These are phyloP conservation scores for Panus rudis DNA, from an alignment of 768 basidiomycete species.

Conservation along the genomic window DNA sequence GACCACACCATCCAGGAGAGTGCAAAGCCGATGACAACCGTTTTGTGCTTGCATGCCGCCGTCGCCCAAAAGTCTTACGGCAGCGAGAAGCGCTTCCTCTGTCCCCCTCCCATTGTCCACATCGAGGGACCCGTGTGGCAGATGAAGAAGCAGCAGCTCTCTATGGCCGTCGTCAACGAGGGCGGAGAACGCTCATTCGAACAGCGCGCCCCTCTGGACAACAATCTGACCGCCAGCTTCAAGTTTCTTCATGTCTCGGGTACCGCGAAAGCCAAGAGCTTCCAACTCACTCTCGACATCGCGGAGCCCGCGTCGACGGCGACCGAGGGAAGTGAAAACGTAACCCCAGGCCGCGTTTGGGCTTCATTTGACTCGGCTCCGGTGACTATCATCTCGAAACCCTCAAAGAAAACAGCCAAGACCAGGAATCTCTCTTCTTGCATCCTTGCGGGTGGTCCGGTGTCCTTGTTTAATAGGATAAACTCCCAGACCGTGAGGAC, in stretches of 20 bases:
- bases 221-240: slow-evolving; percentile 82
- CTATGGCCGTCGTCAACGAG: slow-evolving; percentile 83
- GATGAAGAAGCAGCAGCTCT: slow-evolving; percentile 71
- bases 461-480: slow-evolving; percentile 93
- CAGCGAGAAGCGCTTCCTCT: slow-evolving; percentile 90
- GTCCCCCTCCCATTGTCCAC: slow-evolving; percentile 89
- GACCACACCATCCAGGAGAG: slow-evolving; percentile 77
- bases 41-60: slow-evolving; percentile 84
- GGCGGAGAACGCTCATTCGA: slow-evolving; percentile 77
- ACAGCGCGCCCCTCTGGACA: slow-evolving; percentile 78
- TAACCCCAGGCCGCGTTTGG: slow-evolving; percentile 64
- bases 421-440: slow-evolving; percentile 88
- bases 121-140: slow-evolving; percentile 87
- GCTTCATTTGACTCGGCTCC: slow-evolving; percentile 89
- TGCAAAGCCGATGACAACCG: slow-evolving; percentile 80
- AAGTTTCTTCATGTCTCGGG: slow-evolving; percentile 88
- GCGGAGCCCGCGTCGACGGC: slow-evolving; percentile 57
- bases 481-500: slow-evolving; percentile 95
- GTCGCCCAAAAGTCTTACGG: slow-evolving; percentile 96
- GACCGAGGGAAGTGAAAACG: slow-evolving; percentile 34
- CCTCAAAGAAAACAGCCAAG: slow-evolving; percentile 95
- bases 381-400: slow-evolving; percentile 93
- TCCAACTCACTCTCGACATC: slow-evolving; percentile 80
- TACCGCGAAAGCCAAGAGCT: slow-evolving; percentile 84
- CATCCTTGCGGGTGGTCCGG: slow-evolving; percentile 82